Percentiles rank a stretch among this genome's conserved stretches.
Evolutionary conservation across 1,139 yeast genomes (phyloP).

Genomic region (Saccharomyces hybrid): DNA sequence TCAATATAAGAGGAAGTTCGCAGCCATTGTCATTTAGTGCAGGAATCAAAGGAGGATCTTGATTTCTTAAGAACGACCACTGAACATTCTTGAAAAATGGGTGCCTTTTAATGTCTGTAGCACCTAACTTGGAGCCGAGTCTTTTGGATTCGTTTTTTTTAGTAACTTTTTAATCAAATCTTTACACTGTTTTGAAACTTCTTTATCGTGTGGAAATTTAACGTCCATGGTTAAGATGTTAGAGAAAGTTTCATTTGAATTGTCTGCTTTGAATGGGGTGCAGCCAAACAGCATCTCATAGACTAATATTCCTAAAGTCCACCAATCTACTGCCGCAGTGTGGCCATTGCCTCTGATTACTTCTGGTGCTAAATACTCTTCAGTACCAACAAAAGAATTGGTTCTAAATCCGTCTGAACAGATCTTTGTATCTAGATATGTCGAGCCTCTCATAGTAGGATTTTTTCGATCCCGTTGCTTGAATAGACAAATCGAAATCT

Average conservation of each 20-base stretch:
- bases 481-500: slow-evolving; percentile 92
- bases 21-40: slow-evolving; percentile 57
- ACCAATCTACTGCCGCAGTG: slow-evolving; percentile 97
- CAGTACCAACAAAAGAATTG: slow-evolving; percentile 96
- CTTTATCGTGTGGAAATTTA: slow-evolving; percentile 48
- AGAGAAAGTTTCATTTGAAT: slow-evolving; percentile 81
- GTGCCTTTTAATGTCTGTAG: slow-evolving; percentile 86
- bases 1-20: slow-evolving; percentile 33
- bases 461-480: slow-evolving; percentile 59
- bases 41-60: slow-evolving; percentile 92
- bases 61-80: slow-evolving; percentile 91
- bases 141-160: slow-evolving; percentile 80
- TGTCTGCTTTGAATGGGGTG: slow-evolving; percentile 90
- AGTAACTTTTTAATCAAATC: slow-evolving; percentile 70
- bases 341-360: slow-evolving; percentile 96
- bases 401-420: slow-evolving; percentile 95
- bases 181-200: slow-evolving; percentile 68
- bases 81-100: slow-evolving; percentile 83
- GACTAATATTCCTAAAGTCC: slow-evolving; percentile 90
- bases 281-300: slow-evolving; percentile 93
- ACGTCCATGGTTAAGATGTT: slow-evolving; percentile 81
- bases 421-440: slow-evolving; percentile 69
- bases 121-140: slow-evolving; percentile 86
- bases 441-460: slow-evolving; percentile 36
- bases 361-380: slow-evolving; percentile 96